Evolutionary conservation across 352 stramenopile genomes (phyloP), one percentile per base, ranked within the genome.

Genomic region (Globisporangium spiculum): DNA sequence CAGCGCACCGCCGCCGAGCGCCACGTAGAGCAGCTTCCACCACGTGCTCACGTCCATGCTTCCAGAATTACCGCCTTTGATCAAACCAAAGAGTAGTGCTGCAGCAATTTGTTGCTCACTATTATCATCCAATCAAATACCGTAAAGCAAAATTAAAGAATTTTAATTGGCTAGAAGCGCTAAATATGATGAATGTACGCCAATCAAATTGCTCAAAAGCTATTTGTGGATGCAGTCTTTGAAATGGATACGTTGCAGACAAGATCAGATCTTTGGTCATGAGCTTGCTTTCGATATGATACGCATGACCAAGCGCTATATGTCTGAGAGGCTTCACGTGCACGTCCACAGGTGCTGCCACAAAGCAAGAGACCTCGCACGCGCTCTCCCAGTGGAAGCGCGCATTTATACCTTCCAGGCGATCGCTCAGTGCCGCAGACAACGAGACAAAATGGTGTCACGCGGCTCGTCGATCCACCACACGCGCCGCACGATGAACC

Each of bases 391-490:
- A 63, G 20, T 14, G 32, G 5, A 57, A 26, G 22, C n/a, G 22
- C 50, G 14, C 16, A 34, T n/a, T 34, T 41, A 41, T 14, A 41
- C 10, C 9, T 12, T 16, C 36, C 36, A 14, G 10, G 36, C 36
- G 8, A 14, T 41, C 36, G 34, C 34, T 38, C 34, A 38, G 9
- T 16, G 8, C 12, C 14, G 4, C 38, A 62, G 20, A 12, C 26
- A 66, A 32, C 18, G 18, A 53, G 18, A 6, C n/a, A 68, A 27
- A 20, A 92, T 93, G 83, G 79, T 93, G 22, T 94, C 84, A 1
- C 78, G 86, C 65, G 86, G 86, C 27, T 91, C 86, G 14, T 83
- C 80, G 12, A 79, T 94, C 69, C 84, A 91, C 69, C 80, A 94
- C 73, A 83, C 72, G 22, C 81, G 84, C 9, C 81, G 81, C 18